Conservation (phyloP, 73 alveolate genomes). For the Blepharisma japonicum region DNA sequence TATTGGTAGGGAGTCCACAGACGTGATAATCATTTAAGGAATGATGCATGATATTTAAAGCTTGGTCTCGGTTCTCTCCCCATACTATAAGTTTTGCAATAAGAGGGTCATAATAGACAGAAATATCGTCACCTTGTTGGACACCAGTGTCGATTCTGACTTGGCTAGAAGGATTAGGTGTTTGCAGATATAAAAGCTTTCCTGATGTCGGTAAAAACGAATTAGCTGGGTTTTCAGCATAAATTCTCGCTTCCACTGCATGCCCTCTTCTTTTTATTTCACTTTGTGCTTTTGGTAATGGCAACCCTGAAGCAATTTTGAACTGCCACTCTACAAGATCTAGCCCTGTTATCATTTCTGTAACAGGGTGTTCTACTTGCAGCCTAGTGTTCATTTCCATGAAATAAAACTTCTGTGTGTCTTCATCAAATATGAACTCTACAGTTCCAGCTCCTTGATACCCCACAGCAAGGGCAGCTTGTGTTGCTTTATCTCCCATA, state of each 20-base stretch:
- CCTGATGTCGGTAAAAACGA: conserved; percentile 84
- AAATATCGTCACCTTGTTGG: conserved; percentile 76
- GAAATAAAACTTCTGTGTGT: conserved; percentile 68
- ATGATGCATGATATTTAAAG: conserved; percentile 52
- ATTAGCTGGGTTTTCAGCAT: conserved; percentile 84
- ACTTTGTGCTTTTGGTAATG: conserved; percentile 61
- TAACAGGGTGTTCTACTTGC: conserved; percentile 87
- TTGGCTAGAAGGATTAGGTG: conserved; percentile 54
- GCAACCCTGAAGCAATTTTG: conserved; percentile 77
- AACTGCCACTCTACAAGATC: conserved; percentile 72
- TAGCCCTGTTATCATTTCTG: conserved; percentile 58
- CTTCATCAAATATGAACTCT: conserved; percentile 80
- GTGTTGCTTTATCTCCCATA: conserved; percentile 63
- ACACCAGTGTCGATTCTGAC: conserved; percentile 88
- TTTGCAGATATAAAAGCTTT: conserved; percentile 55
- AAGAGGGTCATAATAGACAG: conserved; percentile 87
- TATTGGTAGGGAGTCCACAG: conserved; percentile 78
- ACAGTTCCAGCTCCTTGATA: conserved; percentile 91
- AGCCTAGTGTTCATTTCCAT: conserved; percentile 92
- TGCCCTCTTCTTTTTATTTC: conserved; percentile 73
- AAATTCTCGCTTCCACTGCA: conserved; percentile 84
- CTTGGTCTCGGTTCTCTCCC: conserved; percentile 73
- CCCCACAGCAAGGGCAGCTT: conserved; percentile 58
- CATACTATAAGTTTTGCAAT: conserved; percentile 80
- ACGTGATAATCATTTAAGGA: conserved; percentile 72